Conservation (phyloP, 441 rosid species). For the Gossypium schwendimanii region DNA sequence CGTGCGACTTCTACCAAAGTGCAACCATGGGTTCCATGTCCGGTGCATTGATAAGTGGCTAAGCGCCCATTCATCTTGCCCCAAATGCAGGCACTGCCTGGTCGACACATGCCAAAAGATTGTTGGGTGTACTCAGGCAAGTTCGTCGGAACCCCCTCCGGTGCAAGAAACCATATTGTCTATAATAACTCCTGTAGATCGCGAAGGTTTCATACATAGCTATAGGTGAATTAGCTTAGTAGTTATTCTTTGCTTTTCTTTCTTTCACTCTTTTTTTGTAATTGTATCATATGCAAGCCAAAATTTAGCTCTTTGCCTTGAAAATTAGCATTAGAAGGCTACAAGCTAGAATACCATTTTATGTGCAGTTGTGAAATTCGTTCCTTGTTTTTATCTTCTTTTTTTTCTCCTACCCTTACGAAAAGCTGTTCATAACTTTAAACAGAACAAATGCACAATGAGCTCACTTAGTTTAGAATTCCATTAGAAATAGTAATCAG, state of each 20-base stretch:
- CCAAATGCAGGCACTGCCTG: slow-evolving; percentile 73
- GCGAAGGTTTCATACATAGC: slow-evolving; percentile 42
- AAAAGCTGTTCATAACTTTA: neutral
- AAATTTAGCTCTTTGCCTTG: slow-evolving; percentile 9
- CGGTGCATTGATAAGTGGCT: slow-evolving; percentile 81
- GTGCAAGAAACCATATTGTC: slow-evolving; percentile 34
- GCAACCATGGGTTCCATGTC: slow-evolving; percentile 75
- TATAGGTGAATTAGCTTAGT: slow-evolving; percentile 34
- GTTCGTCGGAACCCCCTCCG: slow-evolving; percentile 30
- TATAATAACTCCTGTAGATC: slow-evolving; percentile 47
- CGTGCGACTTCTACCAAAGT: slow-evolving; percentile 60
- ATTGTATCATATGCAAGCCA: slow-evolving; percentile 18
- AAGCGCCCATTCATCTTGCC: slow-evolving; percentile 72
- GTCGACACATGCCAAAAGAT: slow-evolving; percentile 67
- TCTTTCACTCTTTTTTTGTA: neutral
- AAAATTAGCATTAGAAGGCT: slow-evolving; percentile 11
- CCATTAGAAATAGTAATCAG: neutral
- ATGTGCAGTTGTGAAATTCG: slow-evolving; percentile 19
- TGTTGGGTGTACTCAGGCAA: slow-evolving; percentile 40
- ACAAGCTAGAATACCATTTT: slow-evolving; percentile 12
- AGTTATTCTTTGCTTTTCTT: too few relatives aligned
- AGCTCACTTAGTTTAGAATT: neutral
- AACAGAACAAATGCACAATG: neutral
- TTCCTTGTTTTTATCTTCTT: slow-evolving; percentile 7
- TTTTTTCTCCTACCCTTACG: neutral